Conservation (phyloP, 306 rosid genomes). For the Styphnolobium japonicum region DNA sequence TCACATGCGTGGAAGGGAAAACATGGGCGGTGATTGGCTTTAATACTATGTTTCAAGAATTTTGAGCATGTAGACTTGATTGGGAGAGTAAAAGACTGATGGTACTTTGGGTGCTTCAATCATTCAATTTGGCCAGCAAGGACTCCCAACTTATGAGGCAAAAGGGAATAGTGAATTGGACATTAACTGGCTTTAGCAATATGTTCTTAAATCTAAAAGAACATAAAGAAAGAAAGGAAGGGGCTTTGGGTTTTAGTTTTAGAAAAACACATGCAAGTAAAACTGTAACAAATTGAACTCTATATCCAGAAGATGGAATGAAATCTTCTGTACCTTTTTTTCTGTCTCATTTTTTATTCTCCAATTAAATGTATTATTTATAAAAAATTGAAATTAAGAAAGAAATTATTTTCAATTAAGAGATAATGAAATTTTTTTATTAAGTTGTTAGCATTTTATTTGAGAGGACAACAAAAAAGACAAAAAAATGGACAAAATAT, state of each 20-base stretch:
- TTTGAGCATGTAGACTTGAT: slow-evolving; percentile 29
- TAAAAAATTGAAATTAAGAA: too few species aligned
- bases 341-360: too few species aligned
- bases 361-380: too few species aligned
- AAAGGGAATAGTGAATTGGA: background rate
- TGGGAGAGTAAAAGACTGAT: slow-evolving; percentile 23
- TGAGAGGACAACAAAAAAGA: too few species aligned
- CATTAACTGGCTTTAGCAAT: slow-evolving; percentile 13
- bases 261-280: background rate
- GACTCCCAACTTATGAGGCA: slow-evolving; percentile 9
- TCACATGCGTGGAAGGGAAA: slow-evolving; percentile 43
- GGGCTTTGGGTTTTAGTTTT: background rate
- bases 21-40: slow-evolving; percentile 13
- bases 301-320: too few species aligned
- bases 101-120: slow-evolving; percentile 28
- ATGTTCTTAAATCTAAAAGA: background rate
- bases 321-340: too few species aligned
- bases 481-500: too few species aligned
- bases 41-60: slow-evolving; percentile 38
- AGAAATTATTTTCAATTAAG: too few species aligned
- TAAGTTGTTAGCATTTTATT: too few species aligned
- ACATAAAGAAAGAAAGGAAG: background rate
- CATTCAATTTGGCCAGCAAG: slow-evolving; percentile 13
- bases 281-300: background rate
- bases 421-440: too few species aligned